These are phyloP conservation scores for Udeniomyces megalosporus DNA, from an alignment of 768 basidiomycete species.

Conservation along the genomic window DNA sequence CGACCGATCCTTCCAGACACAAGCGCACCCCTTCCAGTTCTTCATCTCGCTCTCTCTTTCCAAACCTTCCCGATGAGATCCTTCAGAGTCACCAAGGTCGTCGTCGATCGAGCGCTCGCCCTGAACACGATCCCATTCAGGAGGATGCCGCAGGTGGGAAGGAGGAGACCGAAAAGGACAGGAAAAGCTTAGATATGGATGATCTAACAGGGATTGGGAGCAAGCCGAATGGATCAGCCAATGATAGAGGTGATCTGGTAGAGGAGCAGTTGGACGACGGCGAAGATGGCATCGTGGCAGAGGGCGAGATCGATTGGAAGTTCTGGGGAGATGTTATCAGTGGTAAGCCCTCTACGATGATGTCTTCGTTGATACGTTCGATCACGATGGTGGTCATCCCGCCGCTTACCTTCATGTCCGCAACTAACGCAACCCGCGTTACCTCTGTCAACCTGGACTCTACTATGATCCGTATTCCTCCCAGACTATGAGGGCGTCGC, in stretches of 20 bases:
- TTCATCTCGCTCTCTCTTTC: neutral
- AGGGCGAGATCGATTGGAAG: constrained; percentile 35
- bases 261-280: constrained; percentile 1
- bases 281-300: neutral
- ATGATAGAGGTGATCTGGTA: constrained; percentile 1
- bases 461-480: constrained; percentile 6
- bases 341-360: constrained; percentile 36
- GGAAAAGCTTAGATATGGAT: neutral
- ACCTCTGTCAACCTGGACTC: too few species aligned
- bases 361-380: neutral
- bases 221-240: neutral
- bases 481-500: constrained; percentile 77
- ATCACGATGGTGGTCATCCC: neutral
- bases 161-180: neutral
- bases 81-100: neutral
- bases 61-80: neutral
- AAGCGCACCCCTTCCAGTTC: neutral
- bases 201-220: neutral
- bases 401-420: neutral
- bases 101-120: neutral
- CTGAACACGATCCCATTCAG: neutral
- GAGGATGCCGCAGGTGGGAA: neutral
- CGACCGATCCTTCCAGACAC: neutral
- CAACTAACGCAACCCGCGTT: neutral
- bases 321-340: constrained; percentile 94